Evolutionary conservation across 805 yeast genomes (phyloP).

Genomic region (Kodamaea laetipori): DNA sequence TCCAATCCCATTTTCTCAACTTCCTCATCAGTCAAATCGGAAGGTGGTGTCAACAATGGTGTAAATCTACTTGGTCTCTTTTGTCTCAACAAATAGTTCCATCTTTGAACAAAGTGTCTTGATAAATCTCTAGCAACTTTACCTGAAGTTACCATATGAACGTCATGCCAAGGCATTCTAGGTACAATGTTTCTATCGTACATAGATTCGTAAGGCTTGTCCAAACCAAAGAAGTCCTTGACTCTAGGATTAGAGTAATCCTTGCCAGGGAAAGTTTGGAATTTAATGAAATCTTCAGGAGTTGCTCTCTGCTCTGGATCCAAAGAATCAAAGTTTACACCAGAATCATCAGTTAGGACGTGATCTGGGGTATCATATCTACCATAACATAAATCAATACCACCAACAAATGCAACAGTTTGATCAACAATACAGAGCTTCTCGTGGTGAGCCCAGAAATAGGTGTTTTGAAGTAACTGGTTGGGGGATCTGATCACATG

Average conservation of each 20-base stretch:
- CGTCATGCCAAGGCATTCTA: slow-evolving; percentile 99
- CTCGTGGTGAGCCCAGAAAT: slow-evolving; percentile 99
- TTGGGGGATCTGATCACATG: slow-evolving; percentile 94
- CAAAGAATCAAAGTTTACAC: slow-evolving; percentile 33
- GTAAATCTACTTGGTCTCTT: slow-evolving; percentile 94
- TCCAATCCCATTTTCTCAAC: slow-evolving; percentile 57
- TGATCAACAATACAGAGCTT: slow-evolving; percentile 85
- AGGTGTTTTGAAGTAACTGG: slow-evolving; percentile 88
- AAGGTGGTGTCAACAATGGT: slow-evolving; percentile 89
- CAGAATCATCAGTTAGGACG: slow-evolving; percentile 75
- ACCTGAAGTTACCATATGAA: slow-evolving; percentile 93
- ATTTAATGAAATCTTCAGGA: slow-evolving; percentile 45
- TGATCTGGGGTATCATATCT: slow-evolving; percentile 97
- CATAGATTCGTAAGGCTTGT: slow-evolving; percentile 88
- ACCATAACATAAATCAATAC: slow-evolving; percentile 94
- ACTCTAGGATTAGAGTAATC: slow-evolving; percentile 96
- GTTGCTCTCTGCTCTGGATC: slow-evolving; percentile 32
- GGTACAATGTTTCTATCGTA: slow-evolving; percentile 80
- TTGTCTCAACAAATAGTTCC: slow-evolving; percentile 92
- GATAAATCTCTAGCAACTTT: slow-evolving; percentile 91
- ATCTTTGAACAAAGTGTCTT: slow-evolving; percentile 94
- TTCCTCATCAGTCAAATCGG: slow-evolving; percentile 78
- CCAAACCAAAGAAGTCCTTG: slow-evolving; percentile 78
- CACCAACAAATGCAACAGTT: slow-evolving; percentile 88
- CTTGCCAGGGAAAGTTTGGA: slow-evolving; percentile 89